phyloP scores from a whole-genome alignment of 176 grass and related monocot species.

The Phyllostachys edulis region DNA sequence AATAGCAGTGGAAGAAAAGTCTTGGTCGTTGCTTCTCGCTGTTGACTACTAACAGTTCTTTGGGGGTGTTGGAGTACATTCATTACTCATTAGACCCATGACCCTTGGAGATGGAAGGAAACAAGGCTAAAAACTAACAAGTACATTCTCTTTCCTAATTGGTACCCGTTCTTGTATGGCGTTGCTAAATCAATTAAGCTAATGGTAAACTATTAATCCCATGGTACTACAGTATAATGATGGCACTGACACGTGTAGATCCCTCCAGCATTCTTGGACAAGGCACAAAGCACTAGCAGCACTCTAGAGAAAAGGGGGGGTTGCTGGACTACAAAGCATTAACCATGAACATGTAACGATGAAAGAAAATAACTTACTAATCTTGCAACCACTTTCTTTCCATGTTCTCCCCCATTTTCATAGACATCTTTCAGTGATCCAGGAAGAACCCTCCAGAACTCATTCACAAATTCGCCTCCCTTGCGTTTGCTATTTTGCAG shows the following conservation, averaged over 20 bases:
- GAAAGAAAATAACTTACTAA: conserved; percentile 63
- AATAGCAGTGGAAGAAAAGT: not conserved
- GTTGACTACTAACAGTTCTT: not conserved
- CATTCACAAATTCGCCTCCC: conserved; percentile 91
- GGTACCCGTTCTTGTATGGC: not conserved
- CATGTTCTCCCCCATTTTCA: conserved; percentile 63
- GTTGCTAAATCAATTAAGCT: not conserved
- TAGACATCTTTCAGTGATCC: conserved; percentile 68
- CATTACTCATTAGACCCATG: not conserved
- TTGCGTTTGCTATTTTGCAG: conserved; percentile 98
- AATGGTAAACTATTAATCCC: not conserved
- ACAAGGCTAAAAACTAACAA: not conserved
- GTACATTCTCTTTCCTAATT: not conserved
- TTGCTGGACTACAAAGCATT: conserved; percentile 8
- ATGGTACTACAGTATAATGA: conserved; percentile 13
- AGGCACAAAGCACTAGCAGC: not conserved
- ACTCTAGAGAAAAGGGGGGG: not conserved
- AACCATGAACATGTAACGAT: conserved; percentile 12
- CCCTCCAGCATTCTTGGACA: not conserved
- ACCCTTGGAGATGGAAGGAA: not conserved
- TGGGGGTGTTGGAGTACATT: too few relatives aligned
- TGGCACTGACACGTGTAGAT: conserved; percentile 7
- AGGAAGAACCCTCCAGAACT: conserved; percentile 98
- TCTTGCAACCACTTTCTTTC: conserved; percentile 89
- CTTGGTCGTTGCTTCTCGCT: not conserved